Percentiles rank a stretch among this genome's conserved stretches.
phyloP scores from a whole-genome alignment of 495 filamentous ascomycete species.

The Talaromyces borbonicus region DNA sequence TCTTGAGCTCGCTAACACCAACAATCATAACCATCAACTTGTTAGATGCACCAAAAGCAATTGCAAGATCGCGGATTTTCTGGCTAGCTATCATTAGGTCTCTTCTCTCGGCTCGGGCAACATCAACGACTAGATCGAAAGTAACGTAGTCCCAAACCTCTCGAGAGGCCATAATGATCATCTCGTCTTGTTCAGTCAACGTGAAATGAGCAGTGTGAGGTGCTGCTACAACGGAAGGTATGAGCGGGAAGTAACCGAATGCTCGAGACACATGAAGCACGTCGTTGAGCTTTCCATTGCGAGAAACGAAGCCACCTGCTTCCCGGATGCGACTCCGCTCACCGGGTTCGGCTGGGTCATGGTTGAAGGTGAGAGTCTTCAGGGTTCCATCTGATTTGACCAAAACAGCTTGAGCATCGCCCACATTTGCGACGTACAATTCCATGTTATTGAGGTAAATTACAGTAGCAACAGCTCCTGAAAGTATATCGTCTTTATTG shows the following conservation, averaged over 20 bases:
- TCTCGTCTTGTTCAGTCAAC: slow-evolving; percentile 84
- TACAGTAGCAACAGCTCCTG: slow-evolving; percentile 86
- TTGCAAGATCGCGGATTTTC: slow-evolving; percentile 88
- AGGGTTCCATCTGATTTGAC: slow-evolving; percentile 77
- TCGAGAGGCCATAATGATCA: slow-evolving; percentile 80
- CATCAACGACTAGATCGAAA: slow-evolving; percentile 82
- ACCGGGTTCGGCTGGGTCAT: slow-evolving; percentile 75
- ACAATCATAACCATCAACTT: slow-evolving; percentile 99
- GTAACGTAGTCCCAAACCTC: slow-evolving; percentile 93
- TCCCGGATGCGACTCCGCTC: slow-evolving; percentile 87
- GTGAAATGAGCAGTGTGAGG: slow-evolving; percentile 71
- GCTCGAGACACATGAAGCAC: slow-evolving; percentile 81
- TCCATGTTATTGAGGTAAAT: slow-evolving; percentile 83
- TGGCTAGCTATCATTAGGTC: slow-evolving; percentile 97
- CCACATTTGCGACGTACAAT: slow-evolving; percentile 88
- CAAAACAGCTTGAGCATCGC: slow-evolving; percentile 88
- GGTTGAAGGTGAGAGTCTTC: slow-evolving; percentile 74
- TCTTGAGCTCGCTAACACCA: slow-evolving; percentile 80
- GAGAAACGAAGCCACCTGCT: slow-evolving; percentile 89
- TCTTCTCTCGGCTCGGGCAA: slow-evolving; percentile 68
- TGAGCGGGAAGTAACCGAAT: slow-evolving; percentile 87
- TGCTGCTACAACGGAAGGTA: slow-evolving; percentile 87
- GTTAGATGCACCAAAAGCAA: slow-evolving; percentile 81
- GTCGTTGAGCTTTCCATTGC: slow-evolving; percentile 90
- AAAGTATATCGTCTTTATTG: slow-evolving; percentile 76